These are phyloP conservation scores for Trametes sp. DNA, from an alignment of 1,284 basidiomycete species.

Conservation along the genomic window DNA sequence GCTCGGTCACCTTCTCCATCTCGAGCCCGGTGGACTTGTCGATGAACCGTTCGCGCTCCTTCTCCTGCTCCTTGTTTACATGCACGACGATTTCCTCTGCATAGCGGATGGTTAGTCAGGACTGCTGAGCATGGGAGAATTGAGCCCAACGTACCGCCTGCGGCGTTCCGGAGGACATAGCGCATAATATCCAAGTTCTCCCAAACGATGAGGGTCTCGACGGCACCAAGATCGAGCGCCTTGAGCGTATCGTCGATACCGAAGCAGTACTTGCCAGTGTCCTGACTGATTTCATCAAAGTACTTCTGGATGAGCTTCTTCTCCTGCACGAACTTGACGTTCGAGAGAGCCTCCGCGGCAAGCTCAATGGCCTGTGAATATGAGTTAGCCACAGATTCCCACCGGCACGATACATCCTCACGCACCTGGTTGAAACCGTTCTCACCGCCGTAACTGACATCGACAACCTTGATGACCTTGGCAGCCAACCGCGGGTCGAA, in stretches of 20 bases:
- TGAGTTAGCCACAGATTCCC: not conserved
- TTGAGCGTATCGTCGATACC: slow-evolving; percentile 98
- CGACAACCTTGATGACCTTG: slow-evolving; percentile 97
- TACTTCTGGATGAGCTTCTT: slow-evolving; percentile 98
- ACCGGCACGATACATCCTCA: not conserved
- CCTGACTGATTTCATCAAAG: slow-evolving; percentile 99
- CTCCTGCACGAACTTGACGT: slow-evolving; percentile 99
- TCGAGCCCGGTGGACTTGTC: slow-evolving; percentile 95
- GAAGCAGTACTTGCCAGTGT: slow-evolving; percentile 98
- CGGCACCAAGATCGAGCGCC: slow-evolving; percentile 94
- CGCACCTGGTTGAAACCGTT: slow-evolving; percentile 97
- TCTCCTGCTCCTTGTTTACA: slow-evolving; percentile 82
- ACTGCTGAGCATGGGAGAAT: not conserved
- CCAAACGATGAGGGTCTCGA: slow-evolving; percentile 98
- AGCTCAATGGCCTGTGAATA: slow-evolving; percentile 89
- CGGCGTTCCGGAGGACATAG: slow-evolving; percentile 88
- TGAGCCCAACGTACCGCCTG: slow-evolving; percentile 66
- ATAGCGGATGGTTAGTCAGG: not conserved
- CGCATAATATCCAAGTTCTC: slow-evolving; percentile 94
- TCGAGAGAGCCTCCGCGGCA: slow-evolving; percentile 93
- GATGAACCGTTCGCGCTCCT: slow-evolving; percentile 92
- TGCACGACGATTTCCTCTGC: slow-evolving; percentile 87
- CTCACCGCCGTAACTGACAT: slow-evolving; percentile 99
- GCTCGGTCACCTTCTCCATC: slow-evolving; percentile 90
- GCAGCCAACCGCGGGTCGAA: slow-evolving; percentile 90